Percentiles rank a stretch among this genome's conserved stretches.
These are phyloP conservation scores for Aspergillus calidoustus DNA, from an alignment of 2,329 filamentous ascomycete genomes.

Conservation along the genomic window DNA sequence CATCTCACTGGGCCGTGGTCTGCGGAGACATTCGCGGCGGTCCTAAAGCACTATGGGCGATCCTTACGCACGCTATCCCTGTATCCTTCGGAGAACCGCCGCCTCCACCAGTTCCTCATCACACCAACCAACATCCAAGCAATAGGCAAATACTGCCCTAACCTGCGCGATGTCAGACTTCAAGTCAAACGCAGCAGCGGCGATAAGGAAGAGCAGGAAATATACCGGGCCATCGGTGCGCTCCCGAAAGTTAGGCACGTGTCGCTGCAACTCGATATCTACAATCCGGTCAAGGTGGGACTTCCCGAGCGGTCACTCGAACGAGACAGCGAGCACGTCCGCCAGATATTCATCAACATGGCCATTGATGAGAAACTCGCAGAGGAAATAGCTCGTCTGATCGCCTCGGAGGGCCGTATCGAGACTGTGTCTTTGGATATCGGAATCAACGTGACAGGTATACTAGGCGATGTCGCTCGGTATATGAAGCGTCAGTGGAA, in stretches of 20 bases:
- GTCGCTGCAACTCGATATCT: not conserved
- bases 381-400: not conserved
- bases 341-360: not conserved
- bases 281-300: not conserved
- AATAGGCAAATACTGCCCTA: not conserved
- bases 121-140: not conserved
- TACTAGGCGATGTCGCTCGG: not conserved
- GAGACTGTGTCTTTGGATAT: not conserved
- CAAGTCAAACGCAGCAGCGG: not conserved
- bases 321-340: not conserved
- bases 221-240: not conserved
- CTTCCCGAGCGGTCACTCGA: not conserved
- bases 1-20: not conserved
- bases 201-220: not conserved
- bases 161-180: not conserved
- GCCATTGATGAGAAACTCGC: not conserved
- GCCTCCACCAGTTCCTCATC: not conserved
- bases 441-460: not conserved
- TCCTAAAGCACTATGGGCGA: not conserved
- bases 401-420: not conserved
- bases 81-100: not conserved
- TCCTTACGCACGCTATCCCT: not conserved
- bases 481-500: slow-evolving; percentile 2
- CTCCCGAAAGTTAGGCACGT: not conserved
- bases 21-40: not conserved